Base-by-base conservation (phyloP, 129 eudicot genomes). In the Rutidosis leptorrhynchoides region DNA sequence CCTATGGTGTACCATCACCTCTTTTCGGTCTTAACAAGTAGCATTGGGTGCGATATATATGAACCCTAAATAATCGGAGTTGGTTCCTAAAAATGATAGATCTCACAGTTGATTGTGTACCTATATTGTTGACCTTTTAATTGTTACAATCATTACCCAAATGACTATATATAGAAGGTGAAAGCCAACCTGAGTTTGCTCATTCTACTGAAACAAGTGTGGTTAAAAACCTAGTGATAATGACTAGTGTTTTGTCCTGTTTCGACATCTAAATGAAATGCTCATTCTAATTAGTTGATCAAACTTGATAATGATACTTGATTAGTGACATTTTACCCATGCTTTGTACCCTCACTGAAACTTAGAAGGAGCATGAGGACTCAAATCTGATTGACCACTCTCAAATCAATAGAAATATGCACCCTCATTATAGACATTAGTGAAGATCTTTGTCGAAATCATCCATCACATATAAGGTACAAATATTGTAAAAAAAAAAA, bases 231-330 rank as follows among this genome's bases (percentile, higher is more conserved):
- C n/a, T 21, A 2, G 11, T 67, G 74, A 75, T 75, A 75, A 33
- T 22, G 74, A 75, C 64, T 29, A 45, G 55, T 57, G 61, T 75
- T 71, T 75, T 68, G 74, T 75, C 79, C 40, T 60, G 48, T 51
- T 48, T 28, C 48, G 35, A 70, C 32, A 37, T 29, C 5, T 60
- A 22, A 37, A 24, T 25, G 29, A 32, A 46, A 60, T 68, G 35
- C 46, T 55, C 26, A 32, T 29, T 23, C 14, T 66, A 20, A 40
- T 16, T 64, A 17, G 30, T 16, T 45, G 10, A 58, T 45, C 32
- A 19, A 19, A 66, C 43, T 65, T 40, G 46, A 40, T 40, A 40
- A 40, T 59, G 74, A 66, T 21, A 6, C 37, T 2, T 74, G 72
- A 74, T 10, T 65, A 22, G 42, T 65, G 72, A 74, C 72, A 46